Conservation (phyloP, 495 filamentous ascomycete species). For the Penicillium crystallinum region DNA sequence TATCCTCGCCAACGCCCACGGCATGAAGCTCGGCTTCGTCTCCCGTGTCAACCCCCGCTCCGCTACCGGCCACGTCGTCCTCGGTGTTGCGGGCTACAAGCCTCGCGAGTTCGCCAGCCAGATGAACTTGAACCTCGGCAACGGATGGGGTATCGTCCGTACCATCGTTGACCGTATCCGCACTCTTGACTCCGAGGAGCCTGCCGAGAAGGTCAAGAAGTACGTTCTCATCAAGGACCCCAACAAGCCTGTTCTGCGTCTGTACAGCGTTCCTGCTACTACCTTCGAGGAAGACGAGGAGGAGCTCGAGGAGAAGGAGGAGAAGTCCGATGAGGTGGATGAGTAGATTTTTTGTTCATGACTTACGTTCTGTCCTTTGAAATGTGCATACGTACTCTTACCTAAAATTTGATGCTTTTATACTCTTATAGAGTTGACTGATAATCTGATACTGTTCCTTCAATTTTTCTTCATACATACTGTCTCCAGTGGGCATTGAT, state of each 20-base stretch:
- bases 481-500: no score
- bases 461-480: no score
- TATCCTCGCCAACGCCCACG: constrained; percentile 90
- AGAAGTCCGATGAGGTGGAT: constrained; percentile 23
- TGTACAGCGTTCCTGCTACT: constrained; percentile 84
- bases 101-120: constrained; percentile 92
- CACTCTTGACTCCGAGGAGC: constrained; percentile 60
- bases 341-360: constrained; percentile 27
- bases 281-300: constrained; percentile 81
- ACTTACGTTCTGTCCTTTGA: constrained; percentile 13
- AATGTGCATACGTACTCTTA: constrained; percentile 10
- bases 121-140: constrained; percentile 94
- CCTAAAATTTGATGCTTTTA: constrained; percentile 15
- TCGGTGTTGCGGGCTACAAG: constrained; percentile 96
- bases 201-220: constrained; percentile 58
- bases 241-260: constrained; percentile 85
- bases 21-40: constrained; percentile 99
- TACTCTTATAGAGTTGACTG: constrained; percentile 4
- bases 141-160: constrained; percentile 98
- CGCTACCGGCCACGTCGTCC: constrained; percentile 84
- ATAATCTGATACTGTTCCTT: no score
- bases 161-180: constrained; percentile 87
- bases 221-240: constrained; percentile 80
- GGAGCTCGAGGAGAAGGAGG: constrained; percentile 40
- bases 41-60: constrained; percentile 87